Base-by-base conservation (phyloP, 805 yeast species). In the Candida sanyiensis region DNA sequence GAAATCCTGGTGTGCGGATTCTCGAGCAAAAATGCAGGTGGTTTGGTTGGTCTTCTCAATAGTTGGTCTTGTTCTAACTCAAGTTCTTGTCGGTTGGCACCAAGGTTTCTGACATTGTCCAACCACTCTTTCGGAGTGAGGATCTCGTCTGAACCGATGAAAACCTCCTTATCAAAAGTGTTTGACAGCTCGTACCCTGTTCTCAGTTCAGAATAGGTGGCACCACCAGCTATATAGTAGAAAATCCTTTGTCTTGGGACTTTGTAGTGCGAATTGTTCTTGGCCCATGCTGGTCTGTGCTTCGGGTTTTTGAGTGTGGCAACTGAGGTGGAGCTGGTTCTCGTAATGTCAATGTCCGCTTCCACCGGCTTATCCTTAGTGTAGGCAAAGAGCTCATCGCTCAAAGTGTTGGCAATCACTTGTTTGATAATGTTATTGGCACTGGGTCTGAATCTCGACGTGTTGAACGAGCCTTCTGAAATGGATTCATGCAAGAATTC, bases 171-270 rank as follows among this genome's bases (percentile, higher is more conserved):
- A 52, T 82, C 75, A 41, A 75, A 67, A 32, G 70, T 58, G 13
- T 64, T 60, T 7, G 86, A 73, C 33, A 87, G 67, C 46, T 85
- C 90, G 50, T 84, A 80, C 4, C 80, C 78, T 10, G 85, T 72
- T 45, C 90, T 73, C 21, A 83, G 64, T 59, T 93, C 99, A 3
- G 89, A 73, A 48, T 81, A 75, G 0, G 97, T 86, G 16, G 84
- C 61, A 7, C 97, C 98, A 17, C 99, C 99, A 2, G 95, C 82
- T 20, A 87, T 73, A 54, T 78, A 93, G 40, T 88, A 75, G 47
- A 89, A 74, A 7, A 89, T 67, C 35, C 93, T 67, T 54, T 86
- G 96, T 47, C 77, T 67, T 33, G 68, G 65, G 3, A 63, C 64
- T 33, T 57, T 62, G 28, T 47, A 53, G 34, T 51, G 51, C 4